Percentiles rank a stretch among this genome's conserved stretches.
These are phyloP conservation scores for Trichoderma orchidacearum DNA, from an alignment of 495 filamentous ascomycete species.

Conservation along the genomic window DNA sequence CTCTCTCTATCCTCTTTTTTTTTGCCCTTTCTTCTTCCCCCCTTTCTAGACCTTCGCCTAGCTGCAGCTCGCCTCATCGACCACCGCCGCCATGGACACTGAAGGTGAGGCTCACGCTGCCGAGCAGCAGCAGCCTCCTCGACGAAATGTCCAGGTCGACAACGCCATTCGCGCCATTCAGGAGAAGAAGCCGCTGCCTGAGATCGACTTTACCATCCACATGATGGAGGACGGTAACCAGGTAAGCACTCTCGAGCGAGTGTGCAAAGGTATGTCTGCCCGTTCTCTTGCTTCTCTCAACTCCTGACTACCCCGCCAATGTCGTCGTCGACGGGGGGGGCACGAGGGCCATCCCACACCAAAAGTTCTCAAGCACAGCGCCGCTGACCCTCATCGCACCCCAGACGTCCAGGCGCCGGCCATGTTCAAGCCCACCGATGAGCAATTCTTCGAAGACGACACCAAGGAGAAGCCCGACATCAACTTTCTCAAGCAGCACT, in stretches of 20 bases:
- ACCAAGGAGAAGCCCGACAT: conserved; percentile 84
- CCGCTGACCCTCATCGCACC: conserved; percentile 4
- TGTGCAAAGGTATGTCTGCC: conserved; percentile 74
- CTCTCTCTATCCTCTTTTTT: background rate
- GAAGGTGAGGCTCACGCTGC: conserved; percentile 16
- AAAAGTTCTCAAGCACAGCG: background rate
- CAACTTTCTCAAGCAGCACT: conserved; percentile 90
- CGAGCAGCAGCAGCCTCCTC: conserved; percentile 15
- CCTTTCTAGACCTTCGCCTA: background rate
- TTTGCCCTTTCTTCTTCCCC: background rate
- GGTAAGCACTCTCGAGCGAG: conserved; percentile 88
- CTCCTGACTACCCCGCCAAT: background rate
- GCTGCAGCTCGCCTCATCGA: background rate
- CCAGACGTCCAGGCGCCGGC: conserved; percentile 94
- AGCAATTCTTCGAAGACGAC: conserved; percentile 58
- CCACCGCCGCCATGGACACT: conserved; percentile 20
- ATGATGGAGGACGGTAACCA: conserved; percentile 94
- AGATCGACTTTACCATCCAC: conserved; percentile 97
- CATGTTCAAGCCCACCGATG: conserved; percentile 75
- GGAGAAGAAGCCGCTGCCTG: conserved; percentile 85
- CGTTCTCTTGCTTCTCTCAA: conserved; percentile 3
- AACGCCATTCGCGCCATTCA: conserved; percentile 69
- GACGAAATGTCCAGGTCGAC: conserved; percentile 37
- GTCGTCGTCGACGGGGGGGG: background rate
- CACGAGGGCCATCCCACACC: background rate